Evolutionary conservation across 2,329 filamentous ascomycete species (phyloP).

Genomic region (Zymoseptoria passerinii): DNA sequence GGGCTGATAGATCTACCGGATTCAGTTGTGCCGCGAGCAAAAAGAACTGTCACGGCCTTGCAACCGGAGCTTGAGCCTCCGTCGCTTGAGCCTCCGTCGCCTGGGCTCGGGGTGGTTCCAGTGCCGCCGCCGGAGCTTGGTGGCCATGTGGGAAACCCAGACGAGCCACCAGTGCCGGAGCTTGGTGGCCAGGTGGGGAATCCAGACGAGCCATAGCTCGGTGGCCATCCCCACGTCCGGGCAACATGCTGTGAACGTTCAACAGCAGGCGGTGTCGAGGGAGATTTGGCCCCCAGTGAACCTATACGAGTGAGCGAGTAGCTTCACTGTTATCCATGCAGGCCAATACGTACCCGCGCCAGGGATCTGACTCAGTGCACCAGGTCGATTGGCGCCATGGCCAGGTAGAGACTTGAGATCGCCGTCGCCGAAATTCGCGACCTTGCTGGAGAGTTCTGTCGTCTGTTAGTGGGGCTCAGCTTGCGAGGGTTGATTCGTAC

Average conservation of each 20-base stretch:
- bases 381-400: not conserved
- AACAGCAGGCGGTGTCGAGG: not conserved
- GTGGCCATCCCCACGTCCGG: not conserved
- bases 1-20: slow-evolving; percentile 44
- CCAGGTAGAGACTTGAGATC: not conserved
- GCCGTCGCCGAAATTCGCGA: not conserved
- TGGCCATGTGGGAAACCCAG: not conserved
- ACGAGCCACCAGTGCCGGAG: too few species aligned
- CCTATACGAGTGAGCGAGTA: not conserved
- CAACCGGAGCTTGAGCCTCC: slow-evolving; percentile 23
- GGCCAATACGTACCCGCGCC: not conserved
- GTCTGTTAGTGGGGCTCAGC: not conserved
- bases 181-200: too few species aligned
- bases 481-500: not conserved
- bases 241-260: not conserved
- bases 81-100: not conserved
- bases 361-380: not conserved
- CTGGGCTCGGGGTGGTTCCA: not conserved
- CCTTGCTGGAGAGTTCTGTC: not conserved
- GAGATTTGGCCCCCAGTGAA: not conserved
- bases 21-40: slow-evolving; percentile 51
- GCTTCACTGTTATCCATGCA: not conserved
- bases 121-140: not conserved
- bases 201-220: too few species aligned
- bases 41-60: slow-evolving; percentile 46